phyloP scores from a whole-genome alignment of 176 grass and related monocot species.

The Pharus latifolius region DNA sequence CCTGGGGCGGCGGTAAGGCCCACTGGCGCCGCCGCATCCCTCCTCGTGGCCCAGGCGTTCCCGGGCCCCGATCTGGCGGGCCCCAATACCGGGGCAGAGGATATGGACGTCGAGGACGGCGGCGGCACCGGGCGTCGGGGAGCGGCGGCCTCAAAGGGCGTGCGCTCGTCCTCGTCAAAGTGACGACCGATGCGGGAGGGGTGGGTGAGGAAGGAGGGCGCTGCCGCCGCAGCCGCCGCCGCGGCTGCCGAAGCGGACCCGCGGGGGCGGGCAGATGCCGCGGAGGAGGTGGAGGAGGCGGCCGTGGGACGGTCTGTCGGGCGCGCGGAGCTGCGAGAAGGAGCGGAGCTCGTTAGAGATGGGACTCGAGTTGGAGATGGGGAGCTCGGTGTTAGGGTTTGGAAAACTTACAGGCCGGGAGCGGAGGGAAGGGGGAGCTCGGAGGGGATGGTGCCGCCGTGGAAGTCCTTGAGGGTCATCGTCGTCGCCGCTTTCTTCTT shows the following conservation, averaged over 20 bases:
- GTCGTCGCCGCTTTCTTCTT: constrained; percentile 89
- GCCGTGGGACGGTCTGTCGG: constrained; percentile 35
- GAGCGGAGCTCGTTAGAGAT: neutral
- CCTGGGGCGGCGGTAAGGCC: neutral
- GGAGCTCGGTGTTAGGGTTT: constrained; percentile 6
- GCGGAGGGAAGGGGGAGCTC: constrained; percentile 87
- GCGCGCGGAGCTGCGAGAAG: constrained; percentile 46
- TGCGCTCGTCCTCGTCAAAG: constrained; percentile 99
- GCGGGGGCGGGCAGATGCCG: constrained; percentile 33
- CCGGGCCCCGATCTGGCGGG: constrained; percentile 43
- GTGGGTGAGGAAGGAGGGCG: constrained; percentile 39
- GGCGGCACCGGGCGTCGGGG: constrained; percentile 22
- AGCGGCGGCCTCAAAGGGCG: constrained; percentile 57
- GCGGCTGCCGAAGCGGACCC: constrained; percentile 19
- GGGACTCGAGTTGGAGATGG: neutral
- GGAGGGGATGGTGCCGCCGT: constrained; percentile 95
- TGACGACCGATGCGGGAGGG: constrained; percentile 62
- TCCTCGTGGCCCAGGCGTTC: constrained; percentile 64
- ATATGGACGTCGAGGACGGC: constrained; percentile 10
- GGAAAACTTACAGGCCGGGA: constrained; percentile 51
- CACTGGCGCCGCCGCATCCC: constrained; percentile 29
- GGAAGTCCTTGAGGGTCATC: constrained; percentile 98
- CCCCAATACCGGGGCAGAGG: neutral
- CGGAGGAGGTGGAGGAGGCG: constrained; percentile 7
- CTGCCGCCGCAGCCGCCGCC: constrained; percentile 10